Percentiles rank a stretch among this genome's conserved stretches.
Evolutionary conservation across 2,329 filamentous ascomycete genomes (phyloP).

Genomic region (Aspergillus novofumigatus): DNA sequence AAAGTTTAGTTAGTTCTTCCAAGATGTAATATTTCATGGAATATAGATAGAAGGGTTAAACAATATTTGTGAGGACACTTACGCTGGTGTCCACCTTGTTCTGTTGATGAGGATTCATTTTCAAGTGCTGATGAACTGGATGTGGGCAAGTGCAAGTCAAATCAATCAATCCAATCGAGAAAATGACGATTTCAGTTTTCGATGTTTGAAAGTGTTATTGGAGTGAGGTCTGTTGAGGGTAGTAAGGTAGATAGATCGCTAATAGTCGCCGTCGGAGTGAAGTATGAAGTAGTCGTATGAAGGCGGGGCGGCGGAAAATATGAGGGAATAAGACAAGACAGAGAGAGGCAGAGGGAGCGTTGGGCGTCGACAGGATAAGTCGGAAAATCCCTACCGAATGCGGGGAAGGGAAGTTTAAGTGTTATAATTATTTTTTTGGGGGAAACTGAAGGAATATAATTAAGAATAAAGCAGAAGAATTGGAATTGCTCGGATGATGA

Average conservation of each 20-base stretch:
- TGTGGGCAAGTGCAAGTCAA: not conserved
- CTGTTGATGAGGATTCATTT: slow-evolving; percentile 95
- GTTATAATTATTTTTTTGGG: too few species aligned
- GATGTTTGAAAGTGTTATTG: not conserved
- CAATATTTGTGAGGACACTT: slow-evolving; percentile 41
- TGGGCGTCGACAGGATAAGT: not conserved
- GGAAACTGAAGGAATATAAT: not conserved
- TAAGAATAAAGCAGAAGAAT: not conserved
- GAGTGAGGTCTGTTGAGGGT: not conserved
- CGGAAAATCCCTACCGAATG: not conserved
- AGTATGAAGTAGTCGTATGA: not conserved
- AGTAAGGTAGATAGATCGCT: not conserved
- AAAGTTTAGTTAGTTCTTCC: slow-evolving; percentile 8
- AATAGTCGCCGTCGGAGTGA: not conserved
- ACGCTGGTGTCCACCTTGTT: slow-evolving; percentile 98
- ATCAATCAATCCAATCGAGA: slow-evolving; percentile 1
- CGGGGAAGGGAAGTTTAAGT: not conserved
- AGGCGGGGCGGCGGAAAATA: not conserved
- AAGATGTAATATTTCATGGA: not conserved
- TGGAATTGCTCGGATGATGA: not conserved
- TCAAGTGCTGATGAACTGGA: slow-evolving; percentile 21
- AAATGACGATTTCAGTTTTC: not conserved
- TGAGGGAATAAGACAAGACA: not conserved
- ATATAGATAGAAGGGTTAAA: not conserved
- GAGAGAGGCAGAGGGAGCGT: not conserved